Base-by-base conservation (phyloP, 225 moss, liverwort and hornwort genomes). In the Asterella californica region DNA sequence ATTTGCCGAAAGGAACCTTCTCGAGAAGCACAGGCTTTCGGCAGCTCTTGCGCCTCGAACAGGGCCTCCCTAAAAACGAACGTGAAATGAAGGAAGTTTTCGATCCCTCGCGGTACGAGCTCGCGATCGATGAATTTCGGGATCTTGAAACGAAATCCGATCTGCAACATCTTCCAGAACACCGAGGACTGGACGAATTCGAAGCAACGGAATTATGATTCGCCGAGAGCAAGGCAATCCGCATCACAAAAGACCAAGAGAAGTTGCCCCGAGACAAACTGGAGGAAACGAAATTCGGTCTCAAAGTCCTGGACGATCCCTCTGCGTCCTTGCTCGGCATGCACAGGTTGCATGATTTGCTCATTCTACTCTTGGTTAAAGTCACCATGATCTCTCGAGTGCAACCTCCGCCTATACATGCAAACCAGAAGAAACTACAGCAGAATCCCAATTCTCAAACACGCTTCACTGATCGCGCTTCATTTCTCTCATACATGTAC, bases 171-270 rank as follows among this genome's bases (percentile, higher is more conserved):
- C 29, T 24, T 27, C 63, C 29, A 24, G 11, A 63, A 15, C 70
- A 11, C 10, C 22, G 42, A 11, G 33, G 19, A 36, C 32, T 34
- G 17, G 54, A 48, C 5, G 65, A 42, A 36, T n/a, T n/a, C n/a
- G 34, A 33, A 15, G 8, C 19, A 33, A 24, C 75, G 9, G 75
- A 54, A 34, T 55, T 55, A 6, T 10, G 27, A 33, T 33, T 75
- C 34, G 75, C 75, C 14, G 75, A 75, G 33, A 75, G 75, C 75
- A 75, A 55, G n/a, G 75, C 75, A 18, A 75, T 75, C 2, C 75
- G 52, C 75, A 75, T 75, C 15, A 75, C 75, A 24, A 75, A 75
- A 0, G 75, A 75, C 53, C 75, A 75, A 0, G 75, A 75, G 72
- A 72, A 72, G 27, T 19, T 34, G 75, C 75, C 75, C 29, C 54